phyloP scores from a whole-genome alignment of 768 basidiomycete genomes.

The Rubroboletus pulcherrimus region DNA sequence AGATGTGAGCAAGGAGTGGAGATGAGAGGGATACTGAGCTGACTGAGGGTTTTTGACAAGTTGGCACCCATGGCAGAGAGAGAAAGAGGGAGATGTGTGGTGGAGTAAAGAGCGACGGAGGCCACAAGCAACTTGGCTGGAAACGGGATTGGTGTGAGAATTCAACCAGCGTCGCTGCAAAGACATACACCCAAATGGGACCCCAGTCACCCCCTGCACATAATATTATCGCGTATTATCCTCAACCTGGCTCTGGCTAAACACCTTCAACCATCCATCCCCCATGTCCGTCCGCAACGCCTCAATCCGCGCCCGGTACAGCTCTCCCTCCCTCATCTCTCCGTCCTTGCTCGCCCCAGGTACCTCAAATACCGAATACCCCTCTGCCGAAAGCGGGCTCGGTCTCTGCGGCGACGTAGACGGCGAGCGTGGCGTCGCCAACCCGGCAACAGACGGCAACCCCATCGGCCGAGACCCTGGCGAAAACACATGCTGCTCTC shows the following conservation, averaged over 20 bases:
- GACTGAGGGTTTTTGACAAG: slow-evolving; percentile 80
- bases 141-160: slow-evolving; percentile 20
- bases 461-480: slow-evolving; percentile 1
- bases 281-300: slow-evolving; percentile 84
- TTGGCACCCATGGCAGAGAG: slow-evolving; percentile 70
- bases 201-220: slow-evolving; percentile 28
- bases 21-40: slow-evolving; percentile 8
- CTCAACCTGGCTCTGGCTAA: slow-evolving; percentile 55
- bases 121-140: slow-evolving; percentile 21
- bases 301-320: slow-evolving; percentile 75
- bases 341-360: slow-evolving; percentile 24
- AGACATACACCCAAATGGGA: slow-evolving; percentile 17
- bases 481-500: slow-evolving; percentile 34
- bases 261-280: slow-evolving; percentile 84
- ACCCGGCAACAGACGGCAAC: not conserved
- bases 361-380: slow-evolving; percentile 53
- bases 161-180: slow-evolving; percentile 13
- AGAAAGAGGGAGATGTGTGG: slow-evolving; percentile 12
- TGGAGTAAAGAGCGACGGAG: slow-evolving; percentile 64
- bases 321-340: slow-evolving; percentile 55
- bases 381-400: slow-evolving; percentile 15
- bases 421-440: slow-evolving; percentile 5
- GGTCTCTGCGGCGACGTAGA: slow-evolving; percentile 18
- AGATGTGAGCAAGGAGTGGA: not conserved
- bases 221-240: not conserved